Percentiles rank a stretch among this genome's conserved stretches.
Conservation (phyloP, 2,329 filamentous ascomycete genomes). For the Kalmusia sp. region DNA sequence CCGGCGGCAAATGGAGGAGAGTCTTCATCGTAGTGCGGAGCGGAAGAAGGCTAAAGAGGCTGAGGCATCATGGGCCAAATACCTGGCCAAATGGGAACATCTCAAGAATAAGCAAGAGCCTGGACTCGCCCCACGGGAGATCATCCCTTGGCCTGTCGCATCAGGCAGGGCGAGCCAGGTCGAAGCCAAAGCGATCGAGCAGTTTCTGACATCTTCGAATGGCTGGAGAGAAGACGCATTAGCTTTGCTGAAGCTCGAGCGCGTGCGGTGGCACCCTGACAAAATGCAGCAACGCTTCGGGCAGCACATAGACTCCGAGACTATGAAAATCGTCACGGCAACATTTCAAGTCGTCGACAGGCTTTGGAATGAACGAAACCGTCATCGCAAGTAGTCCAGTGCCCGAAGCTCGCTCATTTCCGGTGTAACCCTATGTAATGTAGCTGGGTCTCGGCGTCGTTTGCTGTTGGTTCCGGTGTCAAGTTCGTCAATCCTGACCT, state of each 20-base stretch:
- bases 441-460: too few species aligned
- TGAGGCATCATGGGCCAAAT: constrained; percentile 69
- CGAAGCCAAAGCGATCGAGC: constrained; percentile 66
- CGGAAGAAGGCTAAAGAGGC: constrained; percentile 63
- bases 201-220: constrained; percentile 71
- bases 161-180: constrained; percentile 66
- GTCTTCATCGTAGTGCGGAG: constrained; percentile 70
- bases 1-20: constrained; percentile 71
- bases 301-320: constrained; percentile 70
- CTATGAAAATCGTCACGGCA: constrained; percentile 82
- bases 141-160: constrained; percentile 77
- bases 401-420: not conserved
- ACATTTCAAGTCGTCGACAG: constrained; percentile 90
- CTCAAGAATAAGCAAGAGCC: constrained; percentile 42
- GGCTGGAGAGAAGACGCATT: constrained; percentile 47
- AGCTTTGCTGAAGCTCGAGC: constrained; percentile 76
- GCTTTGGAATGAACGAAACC: constrained; percentile 69
- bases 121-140: constrained; percentile 32
- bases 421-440: too few species aligned
- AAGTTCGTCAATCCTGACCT: not conserved
- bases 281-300: constrained; percentile 93
- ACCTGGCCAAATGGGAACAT: constrained; percentile 68
- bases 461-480: not conserved
- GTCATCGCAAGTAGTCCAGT: constrained; percentile 11
- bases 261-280: constrained; percentile 95